Conservation (phyloP, 768 basidiomycete species). For the Lactifluus piperatus region DNA sequence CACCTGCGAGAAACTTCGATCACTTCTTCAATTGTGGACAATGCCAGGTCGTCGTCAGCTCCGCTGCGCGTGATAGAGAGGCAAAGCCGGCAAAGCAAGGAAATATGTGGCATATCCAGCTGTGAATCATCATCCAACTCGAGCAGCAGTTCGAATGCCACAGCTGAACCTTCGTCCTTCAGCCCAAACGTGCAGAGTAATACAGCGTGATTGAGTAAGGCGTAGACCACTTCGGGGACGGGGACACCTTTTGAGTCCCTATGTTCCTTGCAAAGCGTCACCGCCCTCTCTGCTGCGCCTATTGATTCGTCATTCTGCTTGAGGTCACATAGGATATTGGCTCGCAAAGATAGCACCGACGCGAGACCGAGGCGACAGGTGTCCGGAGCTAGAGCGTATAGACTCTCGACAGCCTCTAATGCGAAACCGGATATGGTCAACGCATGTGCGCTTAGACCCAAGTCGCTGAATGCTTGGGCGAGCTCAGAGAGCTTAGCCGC, state of each 20-base stretch:
- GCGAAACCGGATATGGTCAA: not conserved
- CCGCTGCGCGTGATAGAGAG: not conserved
- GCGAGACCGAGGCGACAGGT: not conserved
- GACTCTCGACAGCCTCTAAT: not conserved
- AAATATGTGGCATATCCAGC: not conserved
- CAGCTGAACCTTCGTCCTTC: not conserved
- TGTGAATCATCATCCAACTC: not conserved
- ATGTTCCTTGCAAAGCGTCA: not conserved
- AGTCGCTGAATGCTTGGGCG: constrained; percentile 10
- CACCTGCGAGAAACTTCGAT: not conserved
- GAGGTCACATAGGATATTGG: constrained; percentile 5
- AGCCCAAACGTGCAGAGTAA: not conserved
- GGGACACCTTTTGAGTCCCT: not conserved
- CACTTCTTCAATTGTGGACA: not conserved
- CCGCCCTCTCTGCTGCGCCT: not conserved
- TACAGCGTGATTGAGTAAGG: not conserved
- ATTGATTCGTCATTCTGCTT: not conserved
- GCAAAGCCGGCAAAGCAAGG: not conserved
- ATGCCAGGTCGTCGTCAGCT: not conserved
- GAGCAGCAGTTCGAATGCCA: constrained; percentile 1
- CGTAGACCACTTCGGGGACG: not conserved
- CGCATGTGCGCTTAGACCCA: constrained; percentile 1
- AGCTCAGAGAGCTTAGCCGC: not conserved
- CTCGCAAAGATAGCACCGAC: not conserved
- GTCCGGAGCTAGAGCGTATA: not conserved